phyloP scores from a whole-genome alignment of 768 basidiomycete genomes.

The Grammothele lineata region DNA sequence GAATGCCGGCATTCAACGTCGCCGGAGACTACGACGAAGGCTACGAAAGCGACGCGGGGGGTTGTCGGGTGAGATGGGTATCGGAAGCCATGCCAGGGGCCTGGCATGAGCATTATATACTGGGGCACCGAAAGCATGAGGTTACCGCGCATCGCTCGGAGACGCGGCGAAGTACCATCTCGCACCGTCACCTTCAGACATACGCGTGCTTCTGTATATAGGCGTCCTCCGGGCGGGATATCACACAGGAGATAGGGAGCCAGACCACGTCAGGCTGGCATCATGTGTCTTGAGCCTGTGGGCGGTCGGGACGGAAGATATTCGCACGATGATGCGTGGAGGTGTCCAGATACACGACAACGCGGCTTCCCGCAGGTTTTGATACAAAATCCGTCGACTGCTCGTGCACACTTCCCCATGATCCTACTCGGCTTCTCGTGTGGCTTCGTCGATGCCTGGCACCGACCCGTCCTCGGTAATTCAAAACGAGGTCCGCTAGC shows the following conservation, averaged over 20 bases:
- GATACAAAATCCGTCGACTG: slow-evolving; percentile 2
- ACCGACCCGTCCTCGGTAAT: slow-evolving; percentile 8
- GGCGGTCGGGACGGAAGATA: slow-evolving; percentile 1
- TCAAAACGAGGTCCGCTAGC: neutral
- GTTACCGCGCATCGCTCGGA: slow-evolving; percentile 13
- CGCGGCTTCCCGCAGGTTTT: slow-evolving; percentile 9
- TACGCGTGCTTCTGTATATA: slow-evolving; percentile 5
- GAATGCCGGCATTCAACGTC: slow-evolving; percentile 15
- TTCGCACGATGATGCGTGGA: slow-evolving; percentile 2
- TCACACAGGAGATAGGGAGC: slow-evolving; percentile 3
- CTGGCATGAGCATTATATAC: slow-evolving; percentile 10
- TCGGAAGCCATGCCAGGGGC: neutral
- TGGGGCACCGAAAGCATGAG: slow-evolving; percentile 12
- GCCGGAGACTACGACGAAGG: slow-evolving; percentile 3
- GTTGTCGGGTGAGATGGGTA: slow-evolving; percentile 5
- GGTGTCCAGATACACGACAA: slow-evolving; percentile 1
- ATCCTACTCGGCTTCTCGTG: slow-evolving; percentile 1
- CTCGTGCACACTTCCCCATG: slow-evolving; percentile 2
- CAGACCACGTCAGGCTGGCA: slow-evolving; percentile 3
- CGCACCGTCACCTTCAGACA: slow-evolving; percentile 2
- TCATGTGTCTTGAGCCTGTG: slow-evolving; percentile 2
- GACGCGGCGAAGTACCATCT: slow-evolving; percentile 10
- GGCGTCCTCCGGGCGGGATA: neutral
- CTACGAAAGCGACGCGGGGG: slow-evolving; percentile 2
- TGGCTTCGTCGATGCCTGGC: neutral